These are phyloP conservation scores for Fusarium nematophilum DNA, from an alignment of 2,329 filamentous ascomycete genomes.

Conservation along the genomic window DNA sequence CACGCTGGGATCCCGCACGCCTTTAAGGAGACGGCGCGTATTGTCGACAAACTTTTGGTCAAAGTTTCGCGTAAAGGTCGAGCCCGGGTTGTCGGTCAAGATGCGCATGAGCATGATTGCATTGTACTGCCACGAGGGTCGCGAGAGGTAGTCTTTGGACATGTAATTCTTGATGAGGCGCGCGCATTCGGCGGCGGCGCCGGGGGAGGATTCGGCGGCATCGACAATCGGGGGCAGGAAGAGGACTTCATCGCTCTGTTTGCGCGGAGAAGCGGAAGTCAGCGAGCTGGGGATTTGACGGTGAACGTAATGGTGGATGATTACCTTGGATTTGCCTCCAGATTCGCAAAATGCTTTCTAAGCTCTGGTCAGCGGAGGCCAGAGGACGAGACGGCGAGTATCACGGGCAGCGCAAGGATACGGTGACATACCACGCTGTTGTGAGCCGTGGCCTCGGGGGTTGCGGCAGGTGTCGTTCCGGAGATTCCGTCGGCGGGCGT, in stretches of 20 bases:
- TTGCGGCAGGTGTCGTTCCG: conserved; percentile 58
- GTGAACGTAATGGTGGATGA: conserved; percentile 21
- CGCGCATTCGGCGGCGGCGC: conserved; percentile 84
- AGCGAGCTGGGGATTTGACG: conserved; percentile 2
- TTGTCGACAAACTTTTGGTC: conserved; percentile 85
- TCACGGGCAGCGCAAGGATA: conserved; percentile 12
- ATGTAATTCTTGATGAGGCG: conserved; percentile 85
- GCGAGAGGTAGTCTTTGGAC: conserved; percentile 73
- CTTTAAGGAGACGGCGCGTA: conserved; percentile 78
- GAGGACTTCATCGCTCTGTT: conserved; percentile 86
- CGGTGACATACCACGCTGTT: conserved; percentile 71
- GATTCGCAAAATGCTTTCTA: conserved; percentile 87
- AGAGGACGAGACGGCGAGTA: conserved; percentile 8
- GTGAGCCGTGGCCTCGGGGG: conserved; percentile 74
- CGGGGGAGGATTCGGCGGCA: conserved; percentile 89
- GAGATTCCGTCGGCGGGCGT: conserved; percentile 30
- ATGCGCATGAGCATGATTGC: conserved; percentile 96
- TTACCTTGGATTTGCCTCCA: conserved; percentile 67
- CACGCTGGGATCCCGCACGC: conserved; percentile 78
- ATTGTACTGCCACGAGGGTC: conserved; percentile 88
- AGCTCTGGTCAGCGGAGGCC: conserved; percentile 34
- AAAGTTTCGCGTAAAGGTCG: conserved; percentile 89
- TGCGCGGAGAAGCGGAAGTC: conserved; percentile 10
- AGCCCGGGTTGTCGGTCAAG: conserved; percentile 89
- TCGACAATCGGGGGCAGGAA: conserved; percentile 95